Conservation (phyloP, 768 basidiomycete species). For the Boletus rufocinnamomeus region DNA sequence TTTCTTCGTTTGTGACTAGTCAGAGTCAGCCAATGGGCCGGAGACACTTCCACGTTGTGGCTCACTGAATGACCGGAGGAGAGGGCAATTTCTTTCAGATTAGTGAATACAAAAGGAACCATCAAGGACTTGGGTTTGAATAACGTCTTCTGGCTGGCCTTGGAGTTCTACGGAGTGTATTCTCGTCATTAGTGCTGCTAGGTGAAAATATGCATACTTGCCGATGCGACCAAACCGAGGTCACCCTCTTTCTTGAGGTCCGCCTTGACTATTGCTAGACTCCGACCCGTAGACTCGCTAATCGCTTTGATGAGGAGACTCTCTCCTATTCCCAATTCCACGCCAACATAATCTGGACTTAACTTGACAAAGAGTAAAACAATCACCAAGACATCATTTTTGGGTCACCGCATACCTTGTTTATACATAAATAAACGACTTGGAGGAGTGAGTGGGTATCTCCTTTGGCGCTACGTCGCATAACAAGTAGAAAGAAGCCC, state of each 20-base stretch:
- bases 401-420: conserved; percentile 60
- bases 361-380: conserved; percentile 49
- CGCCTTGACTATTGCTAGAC: conserved; percentile 75
- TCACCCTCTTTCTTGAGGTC: conserved; percentile 96
- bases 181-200: not conserved
- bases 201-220: conserved; percentile 32
- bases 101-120: conserved; percentile 86
- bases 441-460: conserved; percentile 80
- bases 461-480: conserved; percentile 76
- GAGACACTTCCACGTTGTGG: not conserved
- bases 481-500: conserved; percentile 85
- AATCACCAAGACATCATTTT: not conserved
- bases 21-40: conserved; percentile 1
- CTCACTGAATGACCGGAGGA: conserved; percentile 80
- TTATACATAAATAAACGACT: conserved; percentile 94
- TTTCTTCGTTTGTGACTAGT: conserved; percentile 91
- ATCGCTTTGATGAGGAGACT: conserved; percentile 94
- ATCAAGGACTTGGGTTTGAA: conserved; percentile 94
- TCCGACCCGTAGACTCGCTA: conserved; percentile 92
- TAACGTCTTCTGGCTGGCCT: conserved; percentile 88
- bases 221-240: conserved; percentile 96
- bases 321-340: conserved; percentile 97
- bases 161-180: conserved; percentile 68
- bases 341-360: conserved; percentile 91
- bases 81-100: conserved; percentile 86